phyloP scores from a whole-genome alignment of 2,329 filamentous ascomycete species.

The Orbilia javanica region DNA sequence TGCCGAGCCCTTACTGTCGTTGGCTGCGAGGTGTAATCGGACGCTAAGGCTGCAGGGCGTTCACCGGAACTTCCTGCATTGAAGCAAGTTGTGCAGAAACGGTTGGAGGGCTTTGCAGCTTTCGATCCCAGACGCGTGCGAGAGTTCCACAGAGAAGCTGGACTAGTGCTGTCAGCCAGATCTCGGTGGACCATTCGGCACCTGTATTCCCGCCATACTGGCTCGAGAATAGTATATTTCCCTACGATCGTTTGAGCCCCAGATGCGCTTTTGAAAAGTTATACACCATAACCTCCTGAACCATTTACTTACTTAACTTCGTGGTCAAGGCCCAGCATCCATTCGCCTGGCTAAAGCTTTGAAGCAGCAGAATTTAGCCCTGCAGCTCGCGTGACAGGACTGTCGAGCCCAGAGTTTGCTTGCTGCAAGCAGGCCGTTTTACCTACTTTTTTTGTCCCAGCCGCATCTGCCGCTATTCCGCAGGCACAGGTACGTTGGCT shows the following conservation, averaged over 20 bases:
- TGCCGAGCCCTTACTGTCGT: conserved; percentile 1
- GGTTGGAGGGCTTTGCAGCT: background rate
- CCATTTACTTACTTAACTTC: conserved; percentile 5
- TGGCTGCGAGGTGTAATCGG: conserved; percentile 12
- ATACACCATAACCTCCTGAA: conserved; percentile 14
- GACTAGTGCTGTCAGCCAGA: conserved; percentile 23
- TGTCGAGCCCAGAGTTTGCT: conserved; percentile 9
- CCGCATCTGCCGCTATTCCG: conserved; percentile 50
- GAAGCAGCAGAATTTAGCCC: background rate
- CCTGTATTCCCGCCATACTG: background rate
- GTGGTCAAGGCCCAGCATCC: conserved; percentile 3
- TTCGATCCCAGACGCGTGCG: conserved; percentile 13
- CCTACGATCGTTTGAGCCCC: conserved; percentile 1
- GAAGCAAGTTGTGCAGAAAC: conserved; percentile 3
- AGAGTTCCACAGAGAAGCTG: conserved; percentile 2
- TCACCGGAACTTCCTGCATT: conserved; percentile 9
- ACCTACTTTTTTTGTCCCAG: conserved; percentile 30
- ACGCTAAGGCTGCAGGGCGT: conserved; percentile 22
- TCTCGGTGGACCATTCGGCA: conserved; percentile 24
- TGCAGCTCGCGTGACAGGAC: conserved; percentile 50
- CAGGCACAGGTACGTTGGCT: conserved; percentile 43
- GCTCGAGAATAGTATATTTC: background rate
- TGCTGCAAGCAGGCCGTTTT: conserved; percentile 32
- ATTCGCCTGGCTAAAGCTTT: conserved; percentile 21
- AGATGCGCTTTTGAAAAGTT: conserved; percentile 19